Evolutionary conservation across 371 early-diverging fungal genomes (phyloP).

Genomic region (Mortierella sp.): DNA sequence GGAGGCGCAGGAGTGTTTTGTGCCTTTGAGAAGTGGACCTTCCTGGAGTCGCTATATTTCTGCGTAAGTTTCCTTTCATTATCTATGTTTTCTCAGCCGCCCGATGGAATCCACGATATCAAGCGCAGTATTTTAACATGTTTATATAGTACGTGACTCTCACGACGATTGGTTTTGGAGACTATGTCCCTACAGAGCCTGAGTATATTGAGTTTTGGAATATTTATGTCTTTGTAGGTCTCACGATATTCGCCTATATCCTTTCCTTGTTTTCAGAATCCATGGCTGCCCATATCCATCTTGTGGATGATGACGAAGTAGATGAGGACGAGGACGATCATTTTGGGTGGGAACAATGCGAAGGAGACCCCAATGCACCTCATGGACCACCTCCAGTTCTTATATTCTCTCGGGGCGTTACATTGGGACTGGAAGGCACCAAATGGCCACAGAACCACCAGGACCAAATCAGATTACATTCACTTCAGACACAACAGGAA

Average conservation of each 20-base stretch:
- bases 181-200: conserved; percentile 47
- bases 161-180: conserved; percentile 54
- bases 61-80: conserved; percentile 21
- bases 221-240: conserved; percentile 53
- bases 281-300: conserved; percentile 43
- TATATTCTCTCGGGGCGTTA: not conserved
- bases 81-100: not conserved
- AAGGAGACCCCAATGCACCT: conserved; percentile 10
- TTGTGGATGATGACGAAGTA: conserved; percentile 37
- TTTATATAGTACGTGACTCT: conserved; percentile 39
- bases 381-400: not conserved
- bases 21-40: conserved; percentile 44
- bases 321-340: conserved; percentile 29
- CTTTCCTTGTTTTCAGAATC: conserved; percentile 49
- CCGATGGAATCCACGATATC: too few relatives aligned
- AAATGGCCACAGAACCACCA: conserved; percentile 21
- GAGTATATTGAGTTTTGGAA: conserved; percentile 57
- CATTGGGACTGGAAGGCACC: conserved; percentile 27
- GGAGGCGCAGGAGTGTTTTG: conserved; percentile 54
- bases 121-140: not conserved
- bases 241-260: conserved; percentile 49
- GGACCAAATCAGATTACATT: not conserved
- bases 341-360: conserved; percentile 24
- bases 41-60: conserved; percentile 47
- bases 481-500: not conserved